Conservation (phyloP, 202 grass and related monocot genomes). For the Bolboschoenoplectus hybrid region DNA sequence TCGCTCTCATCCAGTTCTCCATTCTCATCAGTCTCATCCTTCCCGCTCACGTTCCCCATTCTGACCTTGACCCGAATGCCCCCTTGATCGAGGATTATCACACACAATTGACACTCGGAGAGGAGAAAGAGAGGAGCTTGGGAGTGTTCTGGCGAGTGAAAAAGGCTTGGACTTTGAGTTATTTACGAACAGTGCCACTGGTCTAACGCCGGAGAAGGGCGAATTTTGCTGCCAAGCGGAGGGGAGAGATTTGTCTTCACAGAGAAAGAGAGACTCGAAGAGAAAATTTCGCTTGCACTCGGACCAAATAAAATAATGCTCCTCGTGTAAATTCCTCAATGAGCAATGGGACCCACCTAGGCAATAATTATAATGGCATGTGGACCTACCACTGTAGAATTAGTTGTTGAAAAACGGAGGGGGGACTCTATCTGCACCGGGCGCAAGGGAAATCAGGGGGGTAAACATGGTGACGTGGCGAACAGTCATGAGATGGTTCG, state of each 20-base stretch:
- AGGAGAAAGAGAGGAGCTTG: constrained; percentile 35
- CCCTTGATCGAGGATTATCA: neutral
- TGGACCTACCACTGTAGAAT: neutral
- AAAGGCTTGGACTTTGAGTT: neutral
- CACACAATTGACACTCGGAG: constrained; percentile 52
- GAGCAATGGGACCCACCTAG: neutral
- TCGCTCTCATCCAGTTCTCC: constrained; percentile 41
- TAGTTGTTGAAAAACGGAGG: neutral
- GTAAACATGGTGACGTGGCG: constrained; percentile 57
- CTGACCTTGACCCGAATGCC: constrained; percentile 27
- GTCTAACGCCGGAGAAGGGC: constrained; percentile 7
- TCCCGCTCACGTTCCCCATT: constrained; percentile 84
- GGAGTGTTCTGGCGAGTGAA: neutral
- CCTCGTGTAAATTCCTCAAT: constrained; percentile 40
- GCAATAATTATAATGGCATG: neutral
- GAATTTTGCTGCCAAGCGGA: neutral
- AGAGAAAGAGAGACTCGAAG: neutral
- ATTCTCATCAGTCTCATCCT: constrained; percentile 58
- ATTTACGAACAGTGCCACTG: constrained; percentile 27
- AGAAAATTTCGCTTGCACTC: constrained; percentile 36
- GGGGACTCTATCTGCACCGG: neutral
- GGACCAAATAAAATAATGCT: constrained; percentile 38
- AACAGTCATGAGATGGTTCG: neutral
- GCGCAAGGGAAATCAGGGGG: neutral
- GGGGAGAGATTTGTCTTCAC: constrained; percentile 26